Evolutionary conservation across 805 yeast species (phyloP), one percentile per base, ranked within the genome.

Genomic region (Lachancea kluyveri): DNA sequence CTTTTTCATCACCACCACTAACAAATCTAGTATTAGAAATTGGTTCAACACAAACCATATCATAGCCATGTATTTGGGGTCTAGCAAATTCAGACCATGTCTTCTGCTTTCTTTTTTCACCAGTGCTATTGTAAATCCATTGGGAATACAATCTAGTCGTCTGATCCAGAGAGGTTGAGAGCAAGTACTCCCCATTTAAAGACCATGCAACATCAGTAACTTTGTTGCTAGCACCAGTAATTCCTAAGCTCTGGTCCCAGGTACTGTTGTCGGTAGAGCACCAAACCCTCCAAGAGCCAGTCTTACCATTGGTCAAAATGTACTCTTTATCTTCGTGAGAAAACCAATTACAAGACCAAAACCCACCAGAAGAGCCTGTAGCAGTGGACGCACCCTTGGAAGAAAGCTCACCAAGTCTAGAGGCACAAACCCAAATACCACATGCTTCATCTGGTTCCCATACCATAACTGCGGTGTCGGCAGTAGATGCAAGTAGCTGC

Each of bases 1-100:
- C 77, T 61, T 92, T 94, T 52, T 92, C 99, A 52, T 94, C 99
- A 28, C 96, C 97, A 10, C 88, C 97, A 33, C 95, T 84, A 3
- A 88, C 82, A 61, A 84, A 90, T 41, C 71, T 64, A 1, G 81
- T 66, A 30, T 66, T 59, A 11, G 72, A 59, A 9, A 92, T 57
- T 8, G 80, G 67, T 22, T 77, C 74, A 6, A 83, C 65, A 43
- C 95, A 77, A 22, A 84, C 69, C 96, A 92, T 87, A 52, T 92
- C 97, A 53, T 86, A 92, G 6, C 99, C 99, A 57, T 92, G 99
- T 41, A 92, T 92, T 57, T 92, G 99, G 0, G 98, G 97, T 45
- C 99, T 72, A 2, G 96, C 85, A 57, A 92, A 79, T 56, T 92
- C 99, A 52, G 79, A 80, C 94, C 96, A 87, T 1, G 78, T 65